Conservation (phyloP, 2,329 filamentous ascomycete genomes). For the Penicillium rolfsii region DNA sequence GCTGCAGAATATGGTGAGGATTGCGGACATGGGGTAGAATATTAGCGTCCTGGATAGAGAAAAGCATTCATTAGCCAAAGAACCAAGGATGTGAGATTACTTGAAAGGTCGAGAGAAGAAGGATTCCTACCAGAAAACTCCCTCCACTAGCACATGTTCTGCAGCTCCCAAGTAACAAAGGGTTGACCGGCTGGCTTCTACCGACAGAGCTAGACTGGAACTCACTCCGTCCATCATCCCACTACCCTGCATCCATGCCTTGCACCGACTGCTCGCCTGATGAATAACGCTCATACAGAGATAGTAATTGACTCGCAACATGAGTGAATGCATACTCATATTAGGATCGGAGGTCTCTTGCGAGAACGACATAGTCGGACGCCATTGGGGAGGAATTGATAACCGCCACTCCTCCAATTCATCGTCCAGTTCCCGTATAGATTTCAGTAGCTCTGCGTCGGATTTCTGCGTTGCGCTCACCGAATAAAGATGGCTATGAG, state of each 20-base stretch:
- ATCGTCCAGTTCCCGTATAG: constrained; percentile 61
- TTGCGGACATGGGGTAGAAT: constrained; percentile 61
- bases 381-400: constrained; percentile 50
- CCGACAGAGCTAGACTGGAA: constrained; percentile 57
- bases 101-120: too few species aligned
- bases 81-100: not conserved
- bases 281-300: constrained; percentile 61
- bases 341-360: constrained; percentile 37
- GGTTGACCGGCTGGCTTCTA: constrained; percentile 61
- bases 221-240: constrained; percentile 52
- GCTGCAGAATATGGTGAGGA: constrained; percentile 60
- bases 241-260: constrained; percentile 43
- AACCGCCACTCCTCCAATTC: constrained; percentile 60
- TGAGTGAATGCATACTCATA: constrained; percentile 53
- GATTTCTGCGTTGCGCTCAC: constrained; percentile 53
- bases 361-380: constrained; percentile 54
- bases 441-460: constrained; percentile 58
- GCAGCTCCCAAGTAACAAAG: constrained; percentile 54
- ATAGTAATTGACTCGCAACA: constrained; percentile 60
- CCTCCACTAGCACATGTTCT: constrained; percentile 48
- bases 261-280: constrained; percentile 57
- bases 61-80: not conserved
- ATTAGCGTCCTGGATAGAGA: constrained; percentile 52
- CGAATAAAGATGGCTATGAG: constrained; percentile 56
- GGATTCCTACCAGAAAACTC: constrained; percentile 55